Percentiles rank a stretch among this genome's conserved stretches.
phyloP scores from a whole-genome alignment of 257 asterid species.

The Henckelia pumila region DNA sequence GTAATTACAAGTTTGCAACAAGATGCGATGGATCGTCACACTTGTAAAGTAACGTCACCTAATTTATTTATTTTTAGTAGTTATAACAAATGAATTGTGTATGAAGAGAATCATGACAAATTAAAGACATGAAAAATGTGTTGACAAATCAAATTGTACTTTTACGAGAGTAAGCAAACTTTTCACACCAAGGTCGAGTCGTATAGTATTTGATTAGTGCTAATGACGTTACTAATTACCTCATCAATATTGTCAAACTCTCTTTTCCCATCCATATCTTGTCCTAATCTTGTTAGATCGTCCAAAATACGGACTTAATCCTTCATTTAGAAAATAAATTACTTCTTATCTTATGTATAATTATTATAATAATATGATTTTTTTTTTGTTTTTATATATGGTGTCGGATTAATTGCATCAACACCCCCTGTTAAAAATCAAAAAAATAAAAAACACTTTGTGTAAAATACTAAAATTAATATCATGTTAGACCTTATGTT shows the following conservation, averaged over 20 bases:
- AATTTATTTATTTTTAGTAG: too few relatives aligned
- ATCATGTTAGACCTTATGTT: too few relatives aligned
- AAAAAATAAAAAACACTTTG: too few relatives aligned
- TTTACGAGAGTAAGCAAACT: too few relatives aligned
- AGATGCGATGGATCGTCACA: not conserved
- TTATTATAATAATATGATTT: too few relatives aligned
- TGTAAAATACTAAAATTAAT: too few relatives aligned
- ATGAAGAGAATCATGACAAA: not conserved
- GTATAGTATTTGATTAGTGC: not conserved
- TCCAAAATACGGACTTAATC: not conserved
- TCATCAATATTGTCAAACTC: slow-evolving; percentile 9
- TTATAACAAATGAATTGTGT: not conserved
- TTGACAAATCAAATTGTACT: slow-evolving; percentile 18
- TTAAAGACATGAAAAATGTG: not conserved
- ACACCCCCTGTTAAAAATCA: too few relatives aligned
- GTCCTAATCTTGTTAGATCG: not conserved
- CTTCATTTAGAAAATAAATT: not conserved
- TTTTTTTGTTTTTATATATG: too few relatives aligned
- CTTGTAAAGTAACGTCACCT: not conserved
- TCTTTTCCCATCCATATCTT: slow-evolving; percentile 4
- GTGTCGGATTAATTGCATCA: too few relatives aligned
- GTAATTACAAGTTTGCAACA: not conserved
- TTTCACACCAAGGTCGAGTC: slow-evolving; percentile 23
- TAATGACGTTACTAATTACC: slow-evolving; percentile 23
- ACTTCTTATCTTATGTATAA: not conserved